phyloP scores from a whole-genome alignment of 257 asterid species.

The Solanum chiquidenum region DNA sequence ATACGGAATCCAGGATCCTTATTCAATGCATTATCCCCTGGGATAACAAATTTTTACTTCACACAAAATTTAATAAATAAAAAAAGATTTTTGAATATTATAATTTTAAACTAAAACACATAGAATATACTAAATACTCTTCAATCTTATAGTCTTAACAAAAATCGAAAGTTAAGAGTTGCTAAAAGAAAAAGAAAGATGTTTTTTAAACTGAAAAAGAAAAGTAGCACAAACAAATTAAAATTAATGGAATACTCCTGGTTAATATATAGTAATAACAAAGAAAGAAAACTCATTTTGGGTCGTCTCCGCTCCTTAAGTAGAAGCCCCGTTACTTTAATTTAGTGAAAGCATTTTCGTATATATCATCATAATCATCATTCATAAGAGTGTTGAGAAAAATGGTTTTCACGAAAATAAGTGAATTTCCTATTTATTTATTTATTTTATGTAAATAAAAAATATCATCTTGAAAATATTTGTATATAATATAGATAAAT shows the following conservation, averaged over 20 bases:
- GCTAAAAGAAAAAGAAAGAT: too few relatives aligned
- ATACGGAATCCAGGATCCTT: not conserved
- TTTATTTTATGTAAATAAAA: too few relatives aligned
- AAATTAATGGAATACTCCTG: not conserved
- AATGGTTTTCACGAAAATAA: too few relatives aligned
- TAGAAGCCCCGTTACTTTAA: not conserved
- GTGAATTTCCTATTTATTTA: too few relatives aligned
- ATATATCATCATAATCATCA: too few relatives aligned
- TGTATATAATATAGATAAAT: too few relatives aligned
- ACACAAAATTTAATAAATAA: rapidly evolving
- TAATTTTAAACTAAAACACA: not conserved
- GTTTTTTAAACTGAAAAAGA: not conserved
- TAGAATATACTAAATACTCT: not conserved
- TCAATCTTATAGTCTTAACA: rapidly evolving
- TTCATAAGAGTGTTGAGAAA: too few relatives aligned
- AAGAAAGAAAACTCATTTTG: not conserved
- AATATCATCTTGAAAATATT: too few relatives aligned
- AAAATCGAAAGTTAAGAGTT: too few relatives aligned
- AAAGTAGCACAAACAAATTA: not conserved
- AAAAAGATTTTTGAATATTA: not conserved
- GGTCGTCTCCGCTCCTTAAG: not conserved
- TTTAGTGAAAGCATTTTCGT: not conserved
- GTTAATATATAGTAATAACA: not conserved
- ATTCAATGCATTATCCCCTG: not conserved
- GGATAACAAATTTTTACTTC: not conserved